Evolutionary conservation across 2,329 filamentous ascomycete genomes (phyloP), one percentile per base, ranked within the genome.

Genomic region (Claviceps purpurea): DNA sequence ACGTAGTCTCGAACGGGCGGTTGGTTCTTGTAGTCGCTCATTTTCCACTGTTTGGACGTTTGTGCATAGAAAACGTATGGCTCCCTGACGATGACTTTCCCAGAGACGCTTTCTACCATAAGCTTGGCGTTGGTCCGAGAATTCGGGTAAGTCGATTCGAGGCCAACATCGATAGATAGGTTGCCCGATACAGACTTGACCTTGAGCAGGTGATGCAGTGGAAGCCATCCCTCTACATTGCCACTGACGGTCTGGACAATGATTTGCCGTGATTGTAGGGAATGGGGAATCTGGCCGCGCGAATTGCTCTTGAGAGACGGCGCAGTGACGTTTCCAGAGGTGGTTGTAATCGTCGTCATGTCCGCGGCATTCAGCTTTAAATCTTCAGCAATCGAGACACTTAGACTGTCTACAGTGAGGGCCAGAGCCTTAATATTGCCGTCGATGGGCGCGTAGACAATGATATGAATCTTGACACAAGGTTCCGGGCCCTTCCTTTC

Each of bases 181-280:
- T 58, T 55, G 8, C 76, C 76, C 0, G 74, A 75, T 0, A 63
- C 66, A 2, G 72, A 72, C n/a, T 63, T 57, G 11, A 77, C 54
- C 34, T 65, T 63, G 13, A 80, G 68, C 34, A 68, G 61, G 57
- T 78, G 73, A 59, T 72, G 74, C 1, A 79, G 64, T 0, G 76
- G 73, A 65, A 73, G 78, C 60, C 68, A 70, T 34, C 77, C 77
- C 14, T 54, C 54, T 55, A 80, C 70, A 14, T 61, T 49, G 8
- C 73, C 73, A 1, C 73, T 68, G 2, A 69, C 67, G 18, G 75
- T 73, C 26, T 60, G 56, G 14, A 74, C 65, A 30, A 65, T 59
- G 52, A 75, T 69, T 49, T 67, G 58, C 37, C 72, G 68, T 0
- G 72, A 71, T 52, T 69, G 62, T 46, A 79, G 62, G 6, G 57